A percentile compares a stretch with the other conserved stretches of the same genome.
Conservation (phyloP, 2,329 filamentous ascomycete species). For the Fusarium napiforme region DNA sequence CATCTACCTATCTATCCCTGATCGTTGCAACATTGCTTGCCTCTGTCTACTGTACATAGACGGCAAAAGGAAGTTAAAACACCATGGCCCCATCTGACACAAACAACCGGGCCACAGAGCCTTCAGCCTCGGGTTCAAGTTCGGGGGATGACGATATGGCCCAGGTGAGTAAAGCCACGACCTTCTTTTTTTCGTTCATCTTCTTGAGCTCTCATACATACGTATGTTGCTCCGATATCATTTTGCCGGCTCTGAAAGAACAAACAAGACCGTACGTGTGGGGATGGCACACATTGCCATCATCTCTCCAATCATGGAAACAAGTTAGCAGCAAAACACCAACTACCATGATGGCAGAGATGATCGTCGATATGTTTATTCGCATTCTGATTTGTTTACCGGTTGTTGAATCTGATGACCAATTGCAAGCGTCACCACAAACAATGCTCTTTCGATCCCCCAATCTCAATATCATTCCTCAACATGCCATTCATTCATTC, state of each 20-base stretch:
- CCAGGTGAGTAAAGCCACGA: constrained; percentile 33
- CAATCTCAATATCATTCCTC: neutral
- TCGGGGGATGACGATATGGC: constrained; percentile 43
- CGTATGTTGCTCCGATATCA: neutral
- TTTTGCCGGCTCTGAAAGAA: neutral
- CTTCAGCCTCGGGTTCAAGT: constrained; percentile 14
- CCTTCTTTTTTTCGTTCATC: neutral
- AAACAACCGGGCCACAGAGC: constrained; percentile 26
- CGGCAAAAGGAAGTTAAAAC: neutral
- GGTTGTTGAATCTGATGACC: neutral
- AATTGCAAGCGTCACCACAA: neutral
- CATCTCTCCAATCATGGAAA: constrained; percentile 6
- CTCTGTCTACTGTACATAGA: neutral
- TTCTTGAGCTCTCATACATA: neutral
- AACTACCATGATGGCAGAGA: neutral
- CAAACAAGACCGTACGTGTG: neutral
- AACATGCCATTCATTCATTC: constrained; percentile 10
- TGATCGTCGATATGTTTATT: neutral
- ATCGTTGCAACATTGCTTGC: neutral
- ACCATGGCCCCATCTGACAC: constrained; percentile 29
- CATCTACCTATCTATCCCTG: neutral
- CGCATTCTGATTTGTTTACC: neutral
- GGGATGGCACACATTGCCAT: constrained; percentile 7
- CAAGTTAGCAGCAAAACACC: constrained; percentile 3
- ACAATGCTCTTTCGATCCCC: neutral